These are phyloP conservation scores for Pyrrhoderma noxium DNA, from an alignment of 1,284 basidiomycete genomes.

Conservation along the genomic window DNA sequence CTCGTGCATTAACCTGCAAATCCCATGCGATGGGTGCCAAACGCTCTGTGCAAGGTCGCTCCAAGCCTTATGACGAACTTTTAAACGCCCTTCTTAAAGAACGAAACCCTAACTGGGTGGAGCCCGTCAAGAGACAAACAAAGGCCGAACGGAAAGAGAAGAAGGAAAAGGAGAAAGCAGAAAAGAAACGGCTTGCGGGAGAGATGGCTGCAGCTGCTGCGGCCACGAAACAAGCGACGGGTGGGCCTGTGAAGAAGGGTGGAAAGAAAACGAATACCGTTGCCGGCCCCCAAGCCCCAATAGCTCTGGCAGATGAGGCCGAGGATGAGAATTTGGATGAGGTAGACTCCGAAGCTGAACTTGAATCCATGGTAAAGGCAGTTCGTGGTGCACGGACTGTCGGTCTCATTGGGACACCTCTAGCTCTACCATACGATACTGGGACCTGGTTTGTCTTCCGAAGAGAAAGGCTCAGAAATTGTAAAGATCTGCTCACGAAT, in stretches of 20 bases:
- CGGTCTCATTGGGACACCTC: slow-evolving; percentile 40
- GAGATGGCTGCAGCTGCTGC: slow-evolving; percentile 55
- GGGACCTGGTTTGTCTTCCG: slow-evolving; percentile 68
- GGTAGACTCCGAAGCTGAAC: slow-evolving; percentile 70
- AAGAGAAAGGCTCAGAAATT: slow-evolving; percentile 63
- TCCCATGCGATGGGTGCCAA: slow-evolving; percentile 98
- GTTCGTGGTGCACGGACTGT: slow-evolving; percentile 49
- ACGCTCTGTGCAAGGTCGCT: slow-evolving; percentile 84
- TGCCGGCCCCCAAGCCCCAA: slow-evolving; percentile 15
- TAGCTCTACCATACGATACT: slow-evolving; percentile 42
- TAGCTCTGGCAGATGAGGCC: slow-evolving; percentile 32
- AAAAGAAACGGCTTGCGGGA: slow-evolving; percentile 62
- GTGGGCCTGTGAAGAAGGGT: slow-evolving; percentile 49
- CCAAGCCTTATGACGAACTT: slow-evolving; percentile 80
- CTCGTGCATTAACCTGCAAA: slow-evolving; percentile 97
- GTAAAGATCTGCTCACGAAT: slow-evolving; percentile 54
- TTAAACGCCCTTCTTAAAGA: slow-evolving; percentile 89
- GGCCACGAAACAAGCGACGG: slow-evolving; percentile 33
- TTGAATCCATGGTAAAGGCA: slow-evolving; percentile 47
- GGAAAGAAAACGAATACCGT: slow-evolving; percentile 34
- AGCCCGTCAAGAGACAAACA: slow-evolving; percentile 78
- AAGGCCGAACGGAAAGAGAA: slow-evolving; percentile 79
- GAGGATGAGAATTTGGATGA: slow-evolving; percentile 72
- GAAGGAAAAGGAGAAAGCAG: slow-evolving; percentile 67
- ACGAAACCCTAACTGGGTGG: slow-evolving; percentile 92